Base-by-base conservation (phyloP, 2,329 filamentous ascomycete species). In the Penicillium sp. region DNA sequence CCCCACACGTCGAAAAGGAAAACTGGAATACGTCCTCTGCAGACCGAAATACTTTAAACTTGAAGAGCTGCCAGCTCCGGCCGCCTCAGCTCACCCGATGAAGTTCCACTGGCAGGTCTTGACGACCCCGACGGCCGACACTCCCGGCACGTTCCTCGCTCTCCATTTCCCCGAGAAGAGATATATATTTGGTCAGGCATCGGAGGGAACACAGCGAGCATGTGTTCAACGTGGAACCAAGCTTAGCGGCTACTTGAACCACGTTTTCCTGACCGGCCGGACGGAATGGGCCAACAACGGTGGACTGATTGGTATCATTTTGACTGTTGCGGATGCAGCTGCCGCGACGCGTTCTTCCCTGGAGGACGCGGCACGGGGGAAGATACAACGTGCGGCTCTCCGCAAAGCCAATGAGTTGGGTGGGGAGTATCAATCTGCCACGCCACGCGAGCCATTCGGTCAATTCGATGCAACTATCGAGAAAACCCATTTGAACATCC, bases 41-140 rank as follows among this genome's bases (percentile, higher is more conserved):
- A 49, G 63, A 42, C 55, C 60, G 2, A 43, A 37, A 13, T 30
- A 44, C 2, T 40, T 56, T 26, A 47, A 64, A 34, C 34, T 60
- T 23, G 41, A 55, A 26, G 43, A 51, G 34, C 17, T 30, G 5
- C 53, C 53, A 7, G 13, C 30, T 12, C 29, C 52, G 5, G 13
- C 37, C 2, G 24, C 12, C 2, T 51, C 56, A 47, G 49, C 41
- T 17, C 24, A 55, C 34, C 68, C 69, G 56, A 96, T 96, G 92
- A 81, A 86, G 62, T 87, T 82, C 68, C 84, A 79, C 63, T 79
- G 92, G 50, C 87, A 95, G 70, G 75, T 97, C 63, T 71, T 93
- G 55, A 88, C 87, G 15, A 89, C 88, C 52, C 93, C 93, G 12
- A 94, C 93, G 60, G 88, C 87, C 52, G 94, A 99, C 73, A 96